Evolutionary conservation across 108 stramenopile genomes (phyloP), one percentile per base, ranked within the genome.

Genomic region (Nitzschia sp.): DNA sequence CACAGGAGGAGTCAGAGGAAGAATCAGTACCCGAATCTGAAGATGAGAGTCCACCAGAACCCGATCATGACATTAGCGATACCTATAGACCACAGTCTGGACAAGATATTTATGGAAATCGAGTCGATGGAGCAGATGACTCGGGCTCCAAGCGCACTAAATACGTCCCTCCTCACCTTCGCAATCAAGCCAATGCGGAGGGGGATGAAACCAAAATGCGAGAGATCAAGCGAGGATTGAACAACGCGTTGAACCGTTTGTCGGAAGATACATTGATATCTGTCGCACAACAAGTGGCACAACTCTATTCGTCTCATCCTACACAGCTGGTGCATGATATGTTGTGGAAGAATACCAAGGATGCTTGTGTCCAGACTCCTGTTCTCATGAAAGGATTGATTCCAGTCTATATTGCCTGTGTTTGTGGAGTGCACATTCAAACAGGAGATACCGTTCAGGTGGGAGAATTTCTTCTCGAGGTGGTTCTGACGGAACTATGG

Each of bases 61-160:
- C 69, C 12, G 84, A 85, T 61, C 90, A 91, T 51, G 83, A 88
- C 54, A 73, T 65, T 43, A 62, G 74, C n/a, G 70, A 86, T 65
- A 91, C 89, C 6, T 98, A 98, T 56, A 71, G 67, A 55, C 97
- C 97, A 14, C 57, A 73, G 26, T 34, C 57, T 10, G 97, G 97
- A 10, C 92, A 98, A 81, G 96, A 98, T 70, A 96, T 98, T 46
- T 98, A 98, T 62, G 97, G 97, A 43, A 83, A 95, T 34, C 67
- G 58, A 34, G 66, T 89, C 24, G 91, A 87, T 11, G 41, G 26
- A 15, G 26, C 39, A n/a, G 67, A 37, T 15, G 42, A 65, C 25
- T 42, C 29, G 15, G 42, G 60, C 8, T 61, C 71, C 14, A 75
- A 75, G 38, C 73, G 80, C 40, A 64, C 77, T 15, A 91, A 88